These are phyloP conservation scores for Coleophoma eucalyptorum DNA, from an alignment of 2,329 filamentous ascomycete species.

Conservation along the genomic window DNA sequence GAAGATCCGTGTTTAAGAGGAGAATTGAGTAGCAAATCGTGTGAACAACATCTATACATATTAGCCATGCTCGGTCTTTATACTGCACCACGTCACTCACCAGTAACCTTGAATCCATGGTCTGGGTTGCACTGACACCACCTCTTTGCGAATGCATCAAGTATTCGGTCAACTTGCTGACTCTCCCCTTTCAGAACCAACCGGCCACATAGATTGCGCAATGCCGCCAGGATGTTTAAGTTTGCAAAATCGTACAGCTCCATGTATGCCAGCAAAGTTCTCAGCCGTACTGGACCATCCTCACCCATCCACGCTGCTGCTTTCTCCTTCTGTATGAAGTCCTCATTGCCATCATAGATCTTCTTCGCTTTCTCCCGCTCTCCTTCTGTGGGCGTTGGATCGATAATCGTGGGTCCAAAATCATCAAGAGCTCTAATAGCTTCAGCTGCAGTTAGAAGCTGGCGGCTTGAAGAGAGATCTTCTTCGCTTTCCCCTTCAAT, in stretches of 20 bases:
- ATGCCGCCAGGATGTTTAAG: constrained; percentile 72
- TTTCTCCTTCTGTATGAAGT: constrained; percentile 73
- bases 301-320: constrained; percentile 82
- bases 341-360: constrained; percentile 82
- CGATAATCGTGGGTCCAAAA: constrained; percentile 2
- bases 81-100: constrained; percentile 43
- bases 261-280: constrained; percentile 76
- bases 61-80: constrained; percentile 8
- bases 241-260: constrained; percentile 83
- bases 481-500: constrained; percentile 39
- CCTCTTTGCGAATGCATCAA: constrained; percentile 81
- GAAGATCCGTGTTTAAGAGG: constrained; percentile 91
- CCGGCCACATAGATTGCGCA: constrained; percentile 78
- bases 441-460: constrained; percentile 23
- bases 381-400: constrained; percentile 34
- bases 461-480: constrained; percentile 11
- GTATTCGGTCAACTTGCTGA: constrained; percentile 91
- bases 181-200: constrained; percentile 86
- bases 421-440: constrained; percentile 19
- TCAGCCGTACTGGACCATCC: constrained; percentile 54
- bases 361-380: constrained; percentile 75
- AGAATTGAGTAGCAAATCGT: constrained; percentile 96
- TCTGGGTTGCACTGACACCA: constrained; percentile 94
- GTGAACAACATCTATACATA: constrained; percentile 75
- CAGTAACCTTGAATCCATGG: constrained; percentile 86